Conservation (phyloP, 2,329 filamentous ascomycete species). For the Diplodia intermedia region DNA sequence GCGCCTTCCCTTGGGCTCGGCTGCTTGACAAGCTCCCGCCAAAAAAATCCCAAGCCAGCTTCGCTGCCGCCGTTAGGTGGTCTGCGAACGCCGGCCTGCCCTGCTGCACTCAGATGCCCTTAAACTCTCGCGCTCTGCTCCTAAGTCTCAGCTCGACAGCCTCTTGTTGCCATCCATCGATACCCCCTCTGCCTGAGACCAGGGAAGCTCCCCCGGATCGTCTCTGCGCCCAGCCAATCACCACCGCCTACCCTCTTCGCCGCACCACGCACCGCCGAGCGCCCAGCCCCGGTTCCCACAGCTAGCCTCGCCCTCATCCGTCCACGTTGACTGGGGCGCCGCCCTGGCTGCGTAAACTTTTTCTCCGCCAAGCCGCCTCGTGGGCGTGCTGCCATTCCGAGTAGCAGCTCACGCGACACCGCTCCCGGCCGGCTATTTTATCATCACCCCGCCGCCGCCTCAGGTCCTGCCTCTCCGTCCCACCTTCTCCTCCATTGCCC, state of each 20-base stretch:
- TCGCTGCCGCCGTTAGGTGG: constrained; percentile 11
- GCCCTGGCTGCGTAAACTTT: constrained; percentile 11
- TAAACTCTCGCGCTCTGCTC: constrained; percentile 15
- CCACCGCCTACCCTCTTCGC: not conserved
- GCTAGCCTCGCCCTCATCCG: constrained; percentile 15
- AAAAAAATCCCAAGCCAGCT: constrained; percentile 13
- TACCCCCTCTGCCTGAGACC: constrained; percentile 9
- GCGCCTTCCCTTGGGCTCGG: constrained; percentile 28
- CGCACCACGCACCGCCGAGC: constrained; percentile 5
- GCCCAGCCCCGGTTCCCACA: constrained; percentile 11
- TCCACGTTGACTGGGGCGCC: constrained; percentile 21
- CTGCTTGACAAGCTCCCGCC: constrained; percentile 28
- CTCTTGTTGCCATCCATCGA: not conserved
- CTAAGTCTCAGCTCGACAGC: not conserved
- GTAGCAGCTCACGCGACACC: constrained; percentile 29
- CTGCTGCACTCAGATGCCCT: not conserved
- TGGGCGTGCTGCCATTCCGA: constrained; percentile 10
- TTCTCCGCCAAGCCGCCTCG: constrained; percentile 20
- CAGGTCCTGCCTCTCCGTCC: not conserved
- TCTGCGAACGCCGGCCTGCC: constrained; percentile 7
- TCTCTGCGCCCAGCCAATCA: not conserved
- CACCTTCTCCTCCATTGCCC: not conserved
- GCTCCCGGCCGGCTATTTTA: constrained; percentile 13
- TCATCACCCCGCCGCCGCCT: constrained; percentile 2
- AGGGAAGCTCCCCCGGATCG: constrained; percentile 4